Conservation (phyloP, 2,329 filamentous ascomycete genomes). For the Coniochaeta sp. region DNA sequence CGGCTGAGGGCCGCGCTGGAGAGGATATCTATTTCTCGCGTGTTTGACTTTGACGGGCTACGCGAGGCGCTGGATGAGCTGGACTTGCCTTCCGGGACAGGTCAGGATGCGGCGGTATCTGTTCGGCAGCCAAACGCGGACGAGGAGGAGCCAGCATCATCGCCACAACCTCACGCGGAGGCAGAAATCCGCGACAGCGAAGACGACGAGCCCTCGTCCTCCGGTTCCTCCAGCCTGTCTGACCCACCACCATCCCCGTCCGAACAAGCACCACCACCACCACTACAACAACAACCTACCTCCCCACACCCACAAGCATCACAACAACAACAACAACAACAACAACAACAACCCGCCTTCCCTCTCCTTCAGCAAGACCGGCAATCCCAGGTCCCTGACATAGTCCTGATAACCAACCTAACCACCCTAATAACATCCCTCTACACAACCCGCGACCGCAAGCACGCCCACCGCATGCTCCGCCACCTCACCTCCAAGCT, state of each 20-base stretch:
- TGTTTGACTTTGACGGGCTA: slow-evolving; percentile 55
- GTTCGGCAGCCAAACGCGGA: too few relatives aligned
- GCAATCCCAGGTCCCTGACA: slow-evolving; percentile 30
- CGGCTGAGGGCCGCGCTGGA: slow-evolving; percentile 34
- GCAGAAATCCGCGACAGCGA: slow-evolving; percentile 31
- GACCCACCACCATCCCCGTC: too few relatives aligned
- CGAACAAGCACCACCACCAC: too few relatives aligned
- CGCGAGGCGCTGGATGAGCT: slow-evolving; percentile 50
- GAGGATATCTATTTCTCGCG: slow-evolving; percentile 43
- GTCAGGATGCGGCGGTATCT: too few relatives aligned
- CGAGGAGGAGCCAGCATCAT: neutral
- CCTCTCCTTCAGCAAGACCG: too few relatives aligned
- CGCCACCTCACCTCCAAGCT: slow-evolving; percentile 40
- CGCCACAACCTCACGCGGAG: slow-evolving; percentile 4
- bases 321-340: neutral
- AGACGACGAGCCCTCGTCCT: slow-evolving; percentile 23
- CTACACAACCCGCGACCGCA: slow-evolving; percentile 40
- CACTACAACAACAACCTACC: neutral
- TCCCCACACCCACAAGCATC: neutral
- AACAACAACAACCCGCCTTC: neutral
- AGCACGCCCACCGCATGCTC: slow-evolving; percentile 40
- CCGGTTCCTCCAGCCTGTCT: slow-evolving; percentile 2
- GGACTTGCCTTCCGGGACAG: slow-evolving; percentile 15
- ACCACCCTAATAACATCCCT: slow-evolving; percentile 42
- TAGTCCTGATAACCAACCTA: slow-evolving; percentile 51